Evolutionary conservation across 2,329 filamentous ascomycete genomes (phyloP), one percentile per base, ranked within the genome.

Genomic region (Colletotrichum sp.): DNA sequence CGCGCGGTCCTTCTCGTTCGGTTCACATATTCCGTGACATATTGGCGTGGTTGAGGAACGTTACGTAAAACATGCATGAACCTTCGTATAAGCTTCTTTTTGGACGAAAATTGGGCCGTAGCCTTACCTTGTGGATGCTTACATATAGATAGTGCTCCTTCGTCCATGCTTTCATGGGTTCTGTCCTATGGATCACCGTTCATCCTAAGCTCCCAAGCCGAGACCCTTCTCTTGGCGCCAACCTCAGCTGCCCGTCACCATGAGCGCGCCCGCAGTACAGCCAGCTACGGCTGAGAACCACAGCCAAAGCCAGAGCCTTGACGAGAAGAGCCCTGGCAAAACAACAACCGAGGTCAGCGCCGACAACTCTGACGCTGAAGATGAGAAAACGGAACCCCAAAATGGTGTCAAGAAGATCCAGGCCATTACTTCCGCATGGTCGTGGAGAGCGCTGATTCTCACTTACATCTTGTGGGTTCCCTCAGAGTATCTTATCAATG

Each of bases 401-500:
- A 73, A 73, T 64, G 71, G 71, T 69, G 71, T 73, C 65, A 73
- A 69, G 57, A 73, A 73, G 71, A 73, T 73, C 22, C 39, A 73
- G 65, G 71, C 71, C 13, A 80, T 86, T 71, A 87, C 86, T 8
- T 79, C 80, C 8, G 79, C 85, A 27, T 87, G 85, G 85, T 82
- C 80, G 52, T 82, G 78, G 55, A 83, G 80, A 78, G 82, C 82
- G 6, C 79, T 87, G 68, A 84, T 83, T 81, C 72, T 79, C 65
- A 84, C 84, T 68, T 87, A 87, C 74, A 78, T 78, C 44, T 78
- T 87, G 86, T 87, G 79, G 71, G 84, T 61, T 52, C 3, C 3
- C 8, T 27, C 19, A 28, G 2, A 36, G 3, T n/a, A 15, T 0
- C 5, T 7, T 12, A 4, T 1, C n/a, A 34, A n/a, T 25, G 11